Base-by-base conservation (phyloP, 139 green algal genomes). In the Chlorella sorokiniana region DNA sequence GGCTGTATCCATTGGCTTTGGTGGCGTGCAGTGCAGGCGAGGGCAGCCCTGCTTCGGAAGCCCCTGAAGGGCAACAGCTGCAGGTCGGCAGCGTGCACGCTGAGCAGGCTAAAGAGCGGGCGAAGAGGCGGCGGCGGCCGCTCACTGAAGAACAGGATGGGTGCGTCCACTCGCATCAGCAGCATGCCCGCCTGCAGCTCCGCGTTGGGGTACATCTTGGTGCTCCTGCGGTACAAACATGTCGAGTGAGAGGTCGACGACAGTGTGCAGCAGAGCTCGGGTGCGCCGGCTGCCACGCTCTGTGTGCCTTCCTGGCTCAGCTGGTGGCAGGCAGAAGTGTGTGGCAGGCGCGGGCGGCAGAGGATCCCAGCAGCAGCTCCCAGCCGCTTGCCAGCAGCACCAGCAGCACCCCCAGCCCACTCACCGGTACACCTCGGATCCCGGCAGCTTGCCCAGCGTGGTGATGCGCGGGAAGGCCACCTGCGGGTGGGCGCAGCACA, bases 111-210 rank as follows among this genome's bases (percentile, higher is more conserved):
- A 25, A 11, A 56, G 33, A n/a, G n/a, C n/a, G n/a, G n/a, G n/a
- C n/a, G n/a, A n/a, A n/a, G n/a, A n/a, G n/a, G n/a, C n/a, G n/a
- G n/a, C n/a, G n/a, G n/a, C n/a, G n/a, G n/a, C n/a, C n/a, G n/a
- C n/a, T n/a, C n/a, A n/a, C n/a, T n/a, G n/a, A n/a, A n/a, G 48
- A 59, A 59, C 14, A 59, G 16, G 14, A 59, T 59, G 67, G 67
- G 67, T 0, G 92, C 86, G 42, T 96, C 93, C 5, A 96, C 89
- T 48, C 93, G 86, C 56, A 93, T 69, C n/a, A 94, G 45, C 4
- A 96, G 84, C 48, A 96, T 86, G 44, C 93, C 91, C 1, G 87
- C 73, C 41, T 64, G 54, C 41, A 59, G 4, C 73, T 83, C 63
- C 1, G 84, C 73, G 40, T 85, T 73, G 70, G 83, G 83, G 56